These are phyloP conservation scores for Phialophora verrucosa DNA, from an alignment of 2,329 filamentous ascomycete genomes.

Conservation along the genomic window DNA sequence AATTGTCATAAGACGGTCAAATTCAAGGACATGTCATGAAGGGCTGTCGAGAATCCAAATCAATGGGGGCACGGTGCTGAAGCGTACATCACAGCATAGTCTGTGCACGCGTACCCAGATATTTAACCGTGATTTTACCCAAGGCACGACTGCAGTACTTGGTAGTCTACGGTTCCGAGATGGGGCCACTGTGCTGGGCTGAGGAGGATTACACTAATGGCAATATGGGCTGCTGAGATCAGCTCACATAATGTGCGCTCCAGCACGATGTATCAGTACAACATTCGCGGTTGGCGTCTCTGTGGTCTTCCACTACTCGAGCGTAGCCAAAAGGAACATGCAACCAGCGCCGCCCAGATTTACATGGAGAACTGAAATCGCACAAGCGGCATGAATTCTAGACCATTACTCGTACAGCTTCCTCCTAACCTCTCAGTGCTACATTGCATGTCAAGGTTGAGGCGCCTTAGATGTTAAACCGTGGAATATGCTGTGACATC, in stretches of 20 bases:
- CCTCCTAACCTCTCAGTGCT: neutral
- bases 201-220: neutral
- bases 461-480: neutral
- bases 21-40: conserved; percentile 34
- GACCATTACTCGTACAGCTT: neutral
- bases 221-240: neutral
- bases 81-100: neutral
- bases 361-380: neutral
- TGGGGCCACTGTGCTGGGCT: neutral
- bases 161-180: neutral
- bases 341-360: neutral
- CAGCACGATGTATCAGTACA: neutral
- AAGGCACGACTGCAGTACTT: neutral
- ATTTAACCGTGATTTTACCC: neutral
- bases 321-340: neutral
- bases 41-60: neutral
- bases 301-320: neutral
- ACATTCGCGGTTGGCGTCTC: neutral
- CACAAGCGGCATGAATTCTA: neutral
- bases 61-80: neutral
- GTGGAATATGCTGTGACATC: neutral
- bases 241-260: neutral
- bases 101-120: neutral
- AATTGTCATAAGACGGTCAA: conserved; percentile 41
- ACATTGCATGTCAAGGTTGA: neutral